A percentile compares a stretch with the other conserved stretches of the same genome.
Evolutionary conservation across 176 grass and related monocot genomes (phyloP).

Genomic region (Ensete glaucum): DNA sequence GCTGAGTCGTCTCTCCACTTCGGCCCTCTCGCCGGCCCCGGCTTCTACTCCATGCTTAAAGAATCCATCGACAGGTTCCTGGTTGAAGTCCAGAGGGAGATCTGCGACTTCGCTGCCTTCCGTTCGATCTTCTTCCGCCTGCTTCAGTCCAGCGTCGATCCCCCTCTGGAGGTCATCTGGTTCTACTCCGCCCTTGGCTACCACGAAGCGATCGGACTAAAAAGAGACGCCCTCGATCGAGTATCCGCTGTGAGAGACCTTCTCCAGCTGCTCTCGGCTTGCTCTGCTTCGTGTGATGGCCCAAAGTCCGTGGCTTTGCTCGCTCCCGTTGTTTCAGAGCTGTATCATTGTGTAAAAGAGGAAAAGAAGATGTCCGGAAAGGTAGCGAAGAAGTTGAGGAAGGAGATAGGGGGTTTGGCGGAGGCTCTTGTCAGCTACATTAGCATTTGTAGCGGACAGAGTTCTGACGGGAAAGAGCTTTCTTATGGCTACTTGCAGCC

Average conservation of each 20-base stretch:
- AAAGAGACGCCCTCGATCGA: conserved; percentile 18
- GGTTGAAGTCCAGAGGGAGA: conserved; percentile 46
- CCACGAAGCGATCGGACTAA: conserved; percentile 43
- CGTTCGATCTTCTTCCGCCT: conserved; percentile 71
- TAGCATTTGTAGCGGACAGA: conserved; percentile 64
- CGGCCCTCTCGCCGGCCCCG: conserved; percentile 37
- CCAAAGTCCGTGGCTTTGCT: conserved; percentile 87
- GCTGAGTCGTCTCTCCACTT: conserved; percentile 43
- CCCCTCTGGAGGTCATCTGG: conserved; percentile 82
- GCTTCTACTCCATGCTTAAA: conserved; percentile 63
- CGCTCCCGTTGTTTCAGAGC: conserved; percentile 64
- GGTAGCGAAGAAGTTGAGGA: conserved; percentile 44
- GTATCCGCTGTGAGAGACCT: conserved; percentile 48
- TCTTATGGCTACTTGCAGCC: conserved; percentile 35
- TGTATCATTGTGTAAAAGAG: conserved; percentile 43
- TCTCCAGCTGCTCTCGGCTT: conserved; percentile 62
- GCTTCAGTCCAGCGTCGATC: conserved; percentile 55
- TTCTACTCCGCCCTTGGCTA: conserved; percentile 83
- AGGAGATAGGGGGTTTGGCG: conserved; percentile 51
- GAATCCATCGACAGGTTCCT: conserved; percentile 81
- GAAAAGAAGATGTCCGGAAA: conserved; percentile 23
- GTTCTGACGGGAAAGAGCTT: conserved; percentile 12
- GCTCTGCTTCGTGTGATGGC: conserved; percentile 40
- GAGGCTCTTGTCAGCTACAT: conserved; percentile 76
- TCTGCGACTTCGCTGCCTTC: conserved; percentile 70